Evolutionary conservation across 2,329 filamentous ascomycete species (phyloP), one percentile per base, ranked within the genome.

Genomic region (Talaromyces verruculosus): DNA sequence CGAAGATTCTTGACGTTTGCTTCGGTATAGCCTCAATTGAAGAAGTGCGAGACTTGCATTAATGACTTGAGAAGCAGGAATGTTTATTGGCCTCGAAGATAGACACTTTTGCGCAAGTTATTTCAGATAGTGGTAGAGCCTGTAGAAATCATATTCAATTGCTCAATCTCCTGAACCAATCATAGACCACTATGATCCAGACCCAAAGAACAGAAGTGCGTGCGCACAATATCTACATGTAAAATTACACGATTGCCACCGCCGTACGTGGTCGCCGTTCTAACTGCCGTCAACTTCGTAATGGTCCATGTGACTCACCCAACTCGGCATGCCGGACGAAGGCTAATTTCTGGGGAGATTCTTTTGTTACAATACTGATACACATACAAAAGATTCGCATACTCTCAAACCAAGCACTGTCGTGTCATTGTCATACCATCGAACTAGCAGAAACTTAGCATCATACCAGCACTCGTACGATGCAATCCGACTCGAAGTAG

Each of bases 401-500:
- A 2, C 15, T 30, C 6, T 28, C 7, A 17, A 2, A 51, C 1
- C 11, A 6, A 51, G 13, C 5, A 30, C 47, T 53, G 7, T 8
- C 49, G 6, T 53, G 15, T 10, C 28, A 53, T 53, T 8, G 33
- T 33, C 28, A 33, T 5, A 10, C 49, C 49, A 53, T 53, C 17
- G 0, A 30, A 53, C 15, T n/a, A 10, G 2, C 49, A 33, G 3
- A 33, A 17, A 51, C 5, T 17, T n/a, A 17, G 30, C 6, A n/a
- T 19, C 7, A 51, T 7, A 28, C 13, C 11, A 28, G 47, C 2
- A 17, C 47, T 17, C 25, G 25, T 37, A 57, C 17, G 17, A 57
- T 15, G 17, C 7, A 22, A 22, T 19, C 37, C 53, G 17, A 22
- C 35, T 35, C 55, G 60, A 76, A 75, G 69, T 73, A 71, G 62